Evolutionary conservation across 768 basidiomycete genomes (phyloP).

Genomic region (Boletus coccyginus): DNA sequence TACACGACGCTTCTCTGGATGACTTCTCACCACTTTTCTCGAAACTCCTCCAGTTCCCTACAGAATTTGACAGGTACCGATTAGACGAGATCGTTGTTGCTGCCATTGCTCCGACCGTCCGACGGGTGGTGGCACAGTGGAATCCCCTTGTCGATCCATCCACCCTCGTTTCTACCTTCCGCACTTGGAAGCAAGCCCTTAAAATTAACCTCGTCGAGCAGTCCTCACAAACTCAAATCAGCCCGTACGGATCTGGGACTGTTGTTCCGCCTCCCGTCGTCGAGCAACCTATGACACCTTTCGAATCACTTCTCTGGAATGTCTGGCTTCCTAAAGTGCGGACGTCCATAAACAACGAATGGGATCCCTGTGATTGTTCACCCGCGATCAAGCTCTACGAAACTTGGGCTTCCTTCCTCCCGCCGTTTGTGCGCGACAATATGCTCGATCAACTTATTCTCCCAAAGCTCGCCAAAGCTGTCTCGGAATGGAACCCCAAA

Average conservation of each 20-base stretch:
- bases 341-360: constrained; percentile 91
- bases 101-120: constrained; percentile 79
- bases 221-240: constrained; percentile 44
- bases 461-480: constrained; percentile 84
- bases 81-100: constrained; percentile 93
- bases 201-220: constrained; percentile 53
- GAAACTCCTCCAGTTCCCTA: constrained; percentile 65
- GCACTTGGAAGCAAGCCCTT: constrained; percentile 66
- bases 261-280: constrained; percentile 30
- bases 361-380: constrained; percentile 70
- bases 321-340: constrained; percentile 96
- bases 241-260: constrained; percentile 53
- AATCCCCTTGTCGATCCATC: constrained; percentile 78
- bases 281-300: constrained; percentile 84
- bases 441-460: constrained; percentile 93
- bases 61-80: constrained; percentile 74
- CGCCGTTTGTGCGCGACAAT: constrained; percentile 90
- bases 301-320: constrained; percentile 92
- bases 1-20: constrained; percentile 71
- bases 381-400: constrained; percentile 84
- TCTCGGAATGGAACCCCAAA: constrained; percentile 79
- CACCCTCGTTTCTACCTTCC: constrained; percentile 60
- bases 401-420: constrained; percentile 83
- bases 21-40: constrained; percentile 72
- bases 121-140: constrained; percentile 75